Evolutionary conservation across 2,329 filamentous ascomycete genomes (phyloP).

Genomic region (Aspergillus hiratsukae): DNA sequence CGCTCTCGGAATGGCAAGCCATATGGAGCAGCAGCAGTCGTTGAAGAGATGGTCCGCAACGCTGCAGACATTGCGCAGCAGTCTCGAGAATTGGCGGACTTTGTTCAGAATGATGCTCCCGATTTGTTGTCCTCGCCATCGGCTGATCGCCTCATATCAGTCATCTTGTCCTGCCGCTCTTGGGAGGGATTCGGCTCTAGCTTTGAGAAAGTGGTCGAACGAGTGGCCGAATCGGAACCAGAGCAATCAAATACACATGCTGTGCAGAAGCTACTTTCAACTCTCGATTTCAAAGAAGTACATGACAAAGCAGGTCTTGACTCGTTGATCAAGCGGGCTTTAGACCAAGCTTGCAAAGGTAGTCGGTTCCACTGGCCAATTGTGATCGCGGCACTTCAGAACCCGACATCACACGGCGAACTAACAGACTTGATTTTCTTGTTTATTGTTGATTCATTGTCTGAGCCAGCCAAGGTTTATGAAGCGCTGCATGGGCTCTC

Average conservation of each 20-base stretch:
- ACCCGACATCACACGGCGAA: constrained; percentile 30
- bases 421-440: constrained; percentile 34
- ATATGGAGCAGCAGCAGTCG: constrained; percentile 57
- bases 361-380: constrained; percentile 36
- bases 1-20: constrained; percentile 59
- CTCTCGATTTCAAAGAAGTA: constrained; percentile 34
- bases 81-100: constrained; percentile 44
- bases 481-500: constrained; percentile 43
- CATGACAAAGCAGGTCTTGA: constrained; percentile 31
- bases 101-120: constrained; percentile 54
- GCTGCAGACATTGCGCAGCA: constrained; percentile 39
- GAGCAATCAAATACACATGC: constrained; percentile 30
- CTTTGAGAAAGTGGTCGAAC: constrained; percentile 33
- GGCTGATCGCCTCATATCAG: constrained; percentile 60
- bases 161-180: constrained; percentile 55
- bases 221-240: constrained; percentile 28
- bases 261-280: constrained; percentile 37
- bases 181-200: constrained; percentile 38
- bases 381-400: constrained; percentile 35
- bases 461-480: constrained; percentile 32
- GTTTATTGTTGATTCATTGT: constrained; percentile 39
- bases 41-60: constrained; percentile 50
- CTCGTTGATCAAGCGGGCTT: constrained; percentile 31
- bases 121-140: constrained; percentile 65
- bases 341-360: constrained; percentile 34